phyloP scores from a whole-genome alignment of 768 basidiomycete species.

The Amyloporia xantha region DNA sequence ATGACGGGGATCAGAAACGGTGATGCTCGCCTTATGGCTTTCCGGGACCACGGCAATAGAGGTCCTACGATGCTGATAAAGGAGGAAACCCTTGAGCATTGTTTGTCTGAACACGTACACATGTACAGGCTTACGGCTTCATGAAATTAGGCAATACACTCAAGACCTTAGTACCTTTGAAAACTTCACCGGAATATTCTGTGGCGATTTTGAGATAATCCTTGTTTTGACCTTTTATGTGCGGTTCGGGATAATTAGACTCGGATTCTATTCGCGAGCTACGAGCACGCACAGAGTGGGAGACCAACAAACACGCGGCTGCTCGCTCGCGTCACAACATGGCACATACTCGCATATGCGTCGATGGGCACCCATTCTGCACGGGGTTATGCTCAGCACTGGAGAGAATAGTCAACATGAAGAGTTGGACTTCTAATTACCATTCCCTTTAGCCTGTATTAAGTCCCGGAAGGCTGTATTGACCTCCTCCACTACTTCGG shows the following conservation, averaged over 20 bases:
- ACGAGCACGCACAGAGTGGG: conserved; percentile 34
- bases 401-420: neutral
- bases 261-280: neutral
- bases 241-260: neutral
- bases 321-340: conserved; percentile 34
- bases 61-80: conserved; percentile 1
- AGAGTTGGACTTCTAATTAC: neutral
- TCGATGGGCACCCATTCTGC: conserved; percentile 34
- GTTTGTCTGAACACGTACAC: too few relatives aligned
- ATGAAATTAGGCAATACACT: conserved; percentile 27
- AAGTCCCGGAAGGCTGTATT: conserved; percentile 20
- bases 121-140: conserved; percentile 26
- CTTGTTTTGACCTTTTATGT: conserved; percentile 32
- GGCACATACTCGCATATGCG: conserved; percentile 20
- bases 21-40: neutral
- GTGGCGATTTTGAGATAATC: conserved; percentile 31
- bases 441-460: conserved; percentile 20
- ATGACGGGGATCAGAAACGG: conserved; percentile 9
- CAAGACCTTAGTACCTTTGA: conserved; percentile 15
- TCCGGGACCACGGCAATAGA: neutral
- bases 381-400: too few relatives aligned
- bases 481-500: conserved; percentile 22
- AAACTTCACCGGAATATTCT: conserved; percentile 25
- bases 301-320: conserved; percentile 45
- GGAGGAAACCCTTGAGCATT: too few relatives aligned